Evolutionary conservation across 805 yeast species (phyloP).

Genomic region (Wickerhamiella brachini): DNA sequence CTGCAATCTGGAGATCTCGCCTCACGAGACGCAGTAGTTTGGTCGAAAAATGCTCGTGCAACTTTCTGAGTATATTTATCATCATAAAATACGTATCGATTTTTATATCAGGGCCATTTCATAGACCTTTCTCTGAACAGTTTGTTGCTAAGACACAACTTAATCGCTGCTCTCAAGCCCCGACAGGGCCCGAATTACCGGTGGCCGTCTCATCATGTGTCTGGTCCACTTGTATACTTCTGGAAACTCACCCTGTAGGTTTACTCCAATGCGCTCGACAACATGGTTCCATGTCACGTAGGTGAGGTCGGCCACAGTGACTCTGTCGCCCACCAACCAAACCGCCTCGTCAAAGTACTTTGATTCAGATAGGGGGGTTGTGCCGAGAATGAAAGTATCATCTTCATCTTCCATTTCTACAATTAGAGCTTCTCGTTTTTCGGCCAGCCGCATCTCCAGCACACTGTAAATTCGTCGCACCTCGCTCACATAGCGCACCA

Average conservation of each 20-base stretch:
- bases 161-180: neutral
- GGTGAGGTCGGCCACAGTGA: slow-evolving; percentile 75
- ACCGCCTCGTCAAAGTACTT: slow-evolving; percentile 85
- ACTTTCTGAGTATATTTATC: neutral
- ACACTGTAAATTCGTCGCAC: slow-evolving; percentile 89
- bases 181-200: slow-evolving; percentile 64
- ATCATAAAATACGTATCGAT: neutral
- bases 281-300: slow-evolving; percentile 97
- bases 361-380: slow-evolving; percentile 73
- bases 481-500: slow-evolving; percentile 82
- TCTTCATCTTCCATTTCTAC: slow-evolving; percentile 86
- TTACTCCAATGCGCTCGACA: slow-evolving; percentile 82
- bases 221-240: slow-evolving; percentile 95
- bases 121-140: too few species aligned
- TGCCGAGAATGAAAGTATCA: slow-evolving; percentile 75
- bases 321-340: slow-evolving; percentile 81
- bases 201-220: slow-evolving; percentile 89
- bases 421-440: slow-evolving; percentile 74
- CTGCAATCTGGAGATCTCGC: neutral
- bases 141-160: too few species aligned
- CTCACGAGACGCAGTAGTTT: neutral
- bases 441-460: slow-evolving; percentile 88
- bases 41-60: neutral
- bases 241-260: slow-evolving; percentile 75
- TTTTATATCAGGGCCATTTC: neutral